Evolutionary conservation across 164 flowering plant species (phyloP).

Genomic region (Magnolia sinica): DNA sequence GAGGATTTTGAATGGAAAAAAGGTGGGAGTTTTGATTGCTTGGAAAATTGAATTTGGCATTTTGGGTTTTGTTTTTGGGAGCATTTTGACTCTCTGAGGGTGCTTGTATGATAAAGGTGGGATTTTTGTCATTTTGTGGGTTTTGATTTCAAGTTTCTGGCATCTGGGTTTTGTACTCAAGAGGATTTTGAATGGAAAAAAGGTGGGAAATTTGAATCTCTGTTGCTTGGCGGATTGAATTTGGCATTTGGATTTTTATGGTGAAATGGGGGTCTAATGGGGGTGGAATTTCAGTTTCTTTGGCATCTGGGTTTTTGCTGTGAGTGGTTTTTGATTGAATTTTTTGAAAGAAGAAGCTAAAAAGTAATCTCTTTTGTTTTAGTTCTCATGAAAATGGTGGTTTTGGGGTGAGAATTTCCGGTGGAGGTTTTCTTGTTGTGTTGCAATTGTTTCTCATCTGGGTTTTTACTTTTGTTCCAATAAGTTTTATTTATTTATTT

Average conservation of each 20-base stretch:
- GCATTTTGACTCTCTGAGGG: background rate
- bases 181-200: too few relatives aligned
- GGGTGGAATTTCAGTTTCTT: background rate
- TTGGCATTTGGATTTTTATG: background rate
- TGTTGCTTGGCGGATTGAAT: too few relatives aligned
- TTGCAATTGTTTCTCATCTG: too few relatives aligned
- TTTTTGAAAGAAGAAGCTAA: background rate
- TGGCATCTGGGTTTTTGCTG: background rate
- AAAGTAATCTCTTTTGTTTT: constrained; percentile 8
- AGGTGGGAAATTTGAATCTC: too few relatives aligned
- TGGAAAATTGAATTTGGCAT: too few relatives aligned
- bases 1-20: background rate
- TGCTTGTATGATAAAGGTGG: background rate
- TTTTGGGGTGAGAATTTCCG: too few relatives aligned
- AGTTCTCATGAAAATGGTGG: background rate
- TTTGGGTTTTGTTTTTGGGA: too few relatives aligned
- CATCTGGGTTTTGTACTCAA: constrained; percentile 8
- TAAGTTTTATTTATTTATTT: background rate
- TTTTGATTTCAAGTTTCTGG: background rate
- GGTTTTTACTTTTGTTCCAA: background rate
- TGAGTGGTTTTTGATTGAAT: constrained; percentile 5
- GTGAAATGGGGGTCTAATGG: background rate
- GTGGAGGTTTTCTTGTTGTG: too few relatives aligned
- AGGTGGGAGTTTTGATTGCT: too few relatives aligned
- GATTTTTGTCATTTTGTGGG: background rate